Base-by-base conservation (phyloP, 2,329 filamentous ascomycete genomes). In the Teratosphaeria nubilosa region DNA sequence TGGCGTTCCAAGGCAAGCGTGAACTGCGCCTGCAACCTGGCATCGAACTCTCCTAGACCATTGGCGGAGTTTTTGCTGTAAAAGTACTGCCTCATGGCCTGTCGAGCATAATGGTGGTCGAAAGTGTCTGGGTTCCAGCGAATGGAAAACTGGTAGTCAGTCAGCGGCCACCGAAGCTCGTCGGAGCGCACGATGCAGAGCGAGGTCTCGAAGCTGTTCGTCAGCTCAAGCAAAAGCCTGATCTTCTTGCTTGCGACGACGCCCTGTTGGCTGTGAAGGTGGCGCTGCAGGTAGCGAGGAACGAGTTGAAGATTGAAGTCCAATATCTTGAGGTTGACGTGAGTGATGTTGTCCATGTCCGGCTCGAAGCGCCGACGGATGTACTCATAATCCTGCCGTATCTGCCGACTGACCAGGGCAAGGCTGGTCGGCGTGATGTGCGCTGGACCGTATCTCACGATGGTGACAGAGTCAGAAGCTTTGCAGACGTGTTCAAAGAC, bases 401-500 rank as follows among this genome's bases (percentile, higher is more conserved):
- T 22, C 50, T 51, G 50, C 1, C 22, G 50, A 7, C 27, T 51
- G 14, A 30, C 27, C 1, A 22, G 14, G 50, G 13, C 50, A 9
- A 51, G 50, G 13, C 34, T 41, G 50, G 50, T 30, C 27, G 27
- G 20, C 27, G 14, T 13, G 50, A 11, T 25, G 16, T 16, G 22
- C 13, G 50, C 5, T 14, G 13, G 50, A 30, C 14, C 50, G 9
- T 22, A 14, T 22, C 13, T 22, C 14, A 14, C 27, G 16, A 51
- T 25, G 14, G 14, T 22, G 14, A 51, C 27, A 5, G 50, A 51
- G 14, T 22, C 50, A 0, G 16, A 25, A 51, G 22, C 13, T 2
- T 22, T 22, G 22, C 4, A 30, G 22, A 61, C 30, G 25, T 52
- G 54, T 16, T 59, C 58, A 48, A 52, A 59, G 55, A 59, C 55